phyloP scores from a whole-genome alignment of 768 basidiomycete species.

The Plicaturopsis crispa region DNA sequence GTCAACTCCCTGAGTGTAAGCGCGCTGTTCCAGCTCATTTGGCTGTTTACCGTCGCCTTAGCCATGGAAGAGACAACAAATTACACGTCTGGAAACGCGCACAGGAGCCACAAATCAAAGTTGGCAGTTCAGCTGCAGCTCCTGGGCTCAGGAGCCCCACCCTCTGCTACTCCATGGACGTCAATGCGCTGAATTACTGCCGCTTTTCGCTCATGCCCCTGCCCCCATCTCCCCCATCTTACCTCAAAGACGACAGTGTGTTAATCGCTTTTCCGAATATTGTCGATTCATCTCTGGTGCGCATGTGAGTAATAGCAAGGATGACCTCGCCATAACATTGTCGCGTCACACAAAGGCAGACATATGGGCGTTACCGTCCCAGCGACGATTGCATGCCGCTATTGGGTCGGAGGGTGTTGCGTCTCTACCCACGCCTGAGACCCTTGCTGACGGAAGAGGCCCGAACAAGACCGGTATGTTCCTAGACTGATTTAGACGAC shows the following conservation, averaged over 20 bases:
- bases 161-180: conserved; percentile 66
- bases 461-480: conserved; percentile 47
- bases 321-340: too few relatives aligned
- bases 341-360: conserved; percentile 52
- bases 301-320: conserved; percentile 8
- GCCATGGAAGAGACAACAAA: conserved; percentile 84
- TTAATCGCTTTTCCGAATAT: conserved; percentile 83
- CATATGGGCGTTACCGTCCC: conserved; percentile 71
- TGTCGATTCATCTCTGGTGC: conserved; percentile 77
- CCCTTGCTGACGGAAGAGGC: conserved; percentile 39
- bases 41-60: conserved; percentile 18
- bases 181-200: conserved; percentile 94
- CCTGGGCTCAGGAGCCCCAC: conserved; percentile 41
- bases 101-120: conserved; percentile 35
- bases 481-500: neutral
- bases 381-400: conserved; percentile 73
- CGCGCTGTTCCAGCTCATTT: conserved; percentile 1
- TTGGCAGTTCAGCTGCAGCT: conserved; percentile 49
- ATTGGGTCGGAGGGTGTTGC: conserved; percentile 52
- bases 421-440: conserved; percentile 18
- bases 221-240: conserved; percentile 7
- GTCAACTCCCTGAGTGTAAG: conserved; percentile 4
- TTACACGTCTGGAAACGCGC: conserved; percentile 65
- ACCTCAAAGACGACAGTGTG: conserved; percentile 20
- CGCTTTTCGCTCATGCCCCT: conserved; percentile 71